phyloP scores from a whole-genome alignment of 345 rosid genomes.

The Populus tremula region DNA sequence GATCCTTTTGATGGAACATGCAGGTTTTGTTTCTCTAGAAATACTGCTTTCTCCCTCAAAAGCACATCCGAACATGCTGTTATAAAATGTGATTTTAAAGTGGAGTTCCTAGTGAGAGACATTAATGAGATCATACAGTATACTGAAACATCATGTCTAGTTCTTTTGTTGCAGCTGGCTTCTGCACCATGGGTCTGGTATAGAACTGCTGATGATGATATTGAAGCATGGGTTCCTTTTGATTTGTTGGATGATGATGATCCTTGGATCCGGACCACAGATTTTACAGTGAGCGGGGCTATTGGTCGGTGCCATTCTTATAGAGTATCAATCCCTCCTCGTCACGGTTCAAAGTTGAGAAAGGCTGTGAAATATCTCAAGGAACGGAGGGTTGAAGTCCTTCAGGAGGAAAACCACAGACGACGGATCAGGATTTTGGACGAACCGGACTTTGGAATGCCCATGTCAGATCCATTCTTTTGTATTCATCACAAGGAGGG shows the following conservation, averaged over 20 bases:
- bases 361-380: constrained; percentile 49
- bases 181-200: constrained; percentile 74
- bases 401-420: constrained; percentile 31
- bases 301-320: constrained; percentile 66
- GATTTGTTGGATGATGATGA: constrained; percentile 92
- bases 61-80: constrained; percentile 42
- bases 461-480: constrained; percentile 52
- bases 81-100: constrained; percentile 72
- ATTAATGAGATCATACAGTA: constrained; percentile 55
- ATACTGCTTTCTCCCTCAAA: constrained; percentile 66
- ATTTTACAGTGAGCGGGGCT: constrained; percentile 70
- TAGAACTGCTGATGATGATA: constrained; percentile 81
- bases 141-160: constrained; percentile 31
- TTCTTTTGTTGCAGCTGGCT: constrained; percentile 61
- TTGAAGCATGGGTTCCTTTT: constrained; percentile 44
- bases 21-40: constrained; percentile 62
- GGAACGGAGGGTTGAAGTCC: constrained; percentile 41
- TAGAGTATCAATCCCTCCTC: constrained; percentile 56
- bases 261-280: constrained; percentile 93
- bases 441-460: constrained; percentile 67
- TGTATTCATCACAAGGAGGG: constrained; percentile 51
- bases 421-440: constrained; percentile 39
- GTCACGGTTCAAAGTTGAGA: constrained; percentile 54
- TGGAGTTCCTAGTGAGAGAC: constrained; percentile 77
- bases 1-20: constrained; percentile 83